Base-by-base conservation (phyloP, 768 basidiomycete species). In the Chalciporus piperatus region DNA sequence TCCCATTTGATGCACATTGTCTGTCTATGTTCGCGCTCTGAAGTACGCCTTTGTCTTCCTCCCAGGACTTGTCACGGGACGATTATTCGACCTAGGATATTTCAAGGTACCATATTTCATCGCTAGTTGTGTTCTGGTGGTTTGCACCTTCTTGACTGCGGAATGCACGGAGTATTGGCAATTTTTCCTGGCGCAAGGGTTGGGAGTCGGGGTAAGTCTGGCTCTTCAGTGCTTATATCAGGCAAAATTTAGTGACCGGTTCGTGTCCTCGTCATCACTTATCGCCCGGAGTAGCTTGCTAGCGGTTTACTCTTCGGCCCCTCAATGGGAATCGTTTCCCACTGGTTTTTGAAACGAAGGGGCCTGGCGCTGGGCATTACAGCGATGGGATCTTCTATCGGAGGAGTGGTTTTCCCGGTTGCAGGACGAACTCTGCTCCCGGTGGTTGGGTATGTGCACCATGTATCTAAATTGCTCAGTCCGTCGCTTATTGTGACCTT, bases 81-180 rank as follows among this genome's bases (percentile, higher is more conserved):
- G 85, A 6, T 62, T 90, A 14, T 89, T 90, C 66, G 89, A 92
- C 64, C 62, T 87, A 39, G 89, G 89, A 47, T 79, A 82, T 57
- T 81, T 84, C 64, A 80, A 73, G 30, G 61, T 75, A 3, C 76
- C 84, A 6, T 73, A 79, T 28, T 56, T 78, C 8, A 35, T 69
- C 1, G 76, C 79, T 1, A 83, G 81, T 47, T 70, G 68, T 14
- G 40, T 82, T 14, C 64, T 88, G 7, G 68, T 91, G 3, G 53
- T 69, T 0, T 74, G 79, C 27, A 84, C 83, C 0, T 81, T 90
- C 59, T 71, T 91, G 17, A 71, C 78, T 6, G 85, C 85, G 0
- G 73, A 90, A 70, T 91, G 89, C 61, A 84, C 70, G 11, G 52
- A 76, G 50, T 91, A 83, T 59, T 91, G 89, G 89, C 86, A 91